A percentile compares a stretch with the other conserved stretches of the same genome.
Evolutionary conservation across 352 stramenopile species (phyloP).

Genomic region (Phytophthora palmivora): DNA sequence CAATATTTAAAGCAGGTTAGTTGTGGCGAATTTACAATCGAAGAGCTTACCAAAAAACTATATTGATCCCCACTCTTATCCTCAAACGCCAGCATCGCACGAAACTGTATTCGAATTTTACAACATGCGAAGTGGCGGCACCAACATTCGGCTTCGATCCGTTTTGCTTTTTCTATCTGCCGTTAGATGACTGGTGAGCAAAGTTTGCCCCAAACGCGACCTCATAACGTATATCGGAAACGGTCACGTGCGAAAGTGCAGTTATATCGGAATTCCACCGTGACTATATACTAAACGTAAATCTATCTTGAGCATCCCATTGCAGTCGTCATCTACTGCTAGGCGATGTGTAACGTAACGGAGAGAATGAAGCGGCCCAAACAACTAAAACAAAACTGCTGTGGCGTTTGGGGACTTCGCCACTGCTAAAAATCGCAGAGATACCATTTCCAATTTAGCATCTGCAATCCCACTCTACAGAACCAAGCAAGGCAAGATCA

Average conservation of each 20-base stretch:
- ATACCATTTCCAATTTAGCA: conserved; percentile 21
- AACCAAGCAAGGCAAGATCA: conserved; percentile 9
- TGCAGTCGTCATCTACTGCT: conserved; percentile 26
- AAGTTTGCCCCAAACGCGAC: background rate
- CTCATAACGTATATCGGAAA: conserved; percentile 3
- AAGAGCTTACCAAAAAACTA: too few species aligned
- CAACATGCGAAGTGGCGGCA: conserved; percentile 8
- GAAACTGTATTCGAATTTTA: conserved; percentile 31
- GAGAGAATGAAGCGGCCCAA: background rate
- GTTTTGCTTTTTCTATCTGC: conserved; percentile 6
- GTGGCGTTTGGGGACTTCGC: background rate
- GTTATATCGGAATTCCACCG: conserved; percentile 14
- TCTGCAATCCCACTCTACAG: conserved; percentile 19
- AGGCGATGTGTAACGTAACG: conserved; percentile 17
- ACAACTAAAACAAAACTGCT: conserved; percentile 29
- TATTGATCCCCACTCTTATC: background rate
- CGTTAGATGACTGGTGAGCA: background rate
- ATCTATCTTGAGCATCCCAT: background rate
- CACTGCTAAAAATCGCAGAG: background rate
- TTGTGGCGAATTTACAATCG: too few species aligned
- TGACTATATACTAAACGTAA: background rate
- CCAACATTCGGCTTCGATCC: conserved; percentile 10
- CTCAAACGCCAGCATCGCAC: conserved; percentile 5
- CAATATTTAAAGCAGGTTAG: too few species aligned
- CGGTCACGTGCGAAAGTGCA: conserved; percentile 1